These are phyloP conservation scores for Pyrenula massariospora DNA, from an alignment of 495 filamentous ascomycete genomes.

Conservation along the genomic window DNA sequence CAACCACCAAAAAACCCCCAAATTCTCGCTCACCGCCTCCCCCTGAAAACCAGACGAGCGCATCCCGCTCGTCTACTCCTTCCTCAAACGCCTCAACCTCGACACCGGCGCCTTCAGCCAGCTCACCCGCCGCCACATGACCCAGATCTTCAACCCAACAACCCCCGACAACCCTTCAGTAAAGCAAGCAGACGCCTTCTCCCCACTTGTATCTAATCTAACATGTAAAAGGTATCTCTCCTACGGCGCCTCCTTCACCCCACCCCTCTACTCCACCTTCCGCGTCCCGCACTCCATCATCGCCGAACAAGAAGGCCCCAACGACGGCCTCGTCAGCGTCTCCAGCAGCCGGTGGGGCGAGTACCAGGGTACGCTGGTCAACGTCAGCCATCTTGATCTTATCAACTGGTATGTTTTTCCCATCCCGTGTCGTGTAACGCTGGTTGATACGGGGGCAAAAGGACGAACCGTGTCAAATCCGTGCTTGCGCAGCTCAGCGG, in stretches of 20 bases:
- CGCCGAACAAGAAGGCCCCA: slow-evolving; percentile 58
- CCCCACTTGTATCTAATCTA: no score
- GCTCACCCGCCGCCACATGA: slow-evolving; percentile 74
- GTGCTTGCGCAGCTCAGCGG: slow-evolving; percentile 55
- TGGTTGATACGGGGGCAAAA: neutral
- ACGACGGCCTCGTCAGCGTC: slow-evolving; percentile 90
- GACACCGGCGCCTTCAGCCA: slow-evolving; percentile 78
- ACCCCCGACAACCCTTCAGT: slow-evolving; percentile 65
- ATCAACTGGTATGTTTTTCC: slow-evolving; percentile 63
- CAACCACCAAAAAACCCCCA: slow-evolving; percentile 1
- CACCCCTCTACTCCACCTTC: slow-evolving; percentile 61
- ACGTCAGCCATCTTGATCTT: slow-evolving; percentile 79
- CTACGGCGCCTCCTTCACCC: slow-evolving; percentile 69
- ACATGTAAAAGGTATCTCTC: slow-evolving; percentile 58
- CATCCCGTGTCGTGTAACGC: neutral
- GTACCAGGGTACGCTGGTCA: slow-evolving; percentile 83
- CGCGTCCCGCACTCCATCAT: slow-evolving; percentile 62
- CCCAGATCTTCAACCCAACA: slow-evolving; percentile 65
- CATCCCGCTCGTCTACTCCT: slow-evolving; percentile 59
- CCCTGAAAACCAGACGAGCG: slow-evolving; percentile 21
- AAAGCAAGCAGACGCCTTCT: no score
- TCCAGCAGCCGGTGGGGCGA: slow-evolving; percentile 75
- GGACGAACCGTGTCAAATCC: slow-evolving; percentile 66
- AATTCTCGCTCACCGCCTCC: neutral
- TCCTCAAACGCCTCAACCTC: slow-evolving; percentile 53